Conservation (phyloP, 2,329 filamentous ascomycete species). For the Penicillium sclerotigenum region DNA sequence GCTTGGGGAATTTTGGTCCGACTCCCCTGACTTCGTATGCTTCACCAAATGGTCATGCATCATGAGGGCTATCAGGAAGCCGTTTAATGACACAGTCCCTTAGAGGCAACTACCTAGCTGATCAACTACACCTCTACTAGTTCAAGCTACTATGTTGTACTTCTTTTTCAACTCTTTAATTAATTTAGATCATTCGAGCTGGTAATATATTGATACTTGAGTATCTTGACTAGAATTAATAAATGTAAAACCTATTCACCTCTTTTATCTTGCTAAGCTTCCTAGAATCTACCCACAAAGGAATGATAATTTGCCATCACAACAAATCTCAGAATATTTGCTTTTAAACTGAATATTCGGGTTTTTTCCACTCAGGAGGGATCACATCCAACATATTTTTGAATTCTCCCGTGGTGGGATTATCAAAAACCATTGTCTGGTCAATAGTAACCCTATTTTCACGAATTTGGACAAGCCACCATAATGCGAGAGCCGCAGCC, state of each 20-base stretch:
- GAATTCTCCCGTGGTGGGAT: neutral
- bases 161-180: neutral
- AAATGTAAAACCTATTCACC: neutral
- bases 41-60: too few species aligned
- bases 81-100: neutral
- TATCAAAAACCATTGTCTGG: neutral
- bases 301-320: too few species aligned
- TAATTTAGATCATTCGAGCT: too few species aligned
- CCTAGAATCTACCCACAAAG: rapidly evolving
- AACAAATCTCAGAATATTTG: neutral
- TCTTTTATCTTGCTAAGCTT: neutral
- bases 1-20: too few species aligned
- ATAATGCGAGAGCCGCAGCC: neutral
- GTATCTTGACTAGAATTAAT: neutral
- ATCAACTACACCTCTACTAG: neutral
- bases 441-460: neutral
- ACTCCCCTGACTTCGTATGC: too few species aligned
- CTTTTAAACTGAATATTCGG: neutral
- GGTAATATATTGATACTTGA: too few species aligned
- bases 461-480: neutral
- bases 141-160: too few species aligned
- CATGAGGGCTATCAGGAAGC: too few species aligned
- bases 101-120: neutral
- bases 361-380: neutral
- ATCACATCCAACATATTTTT: neutral